Evolutionary conservation across 371 early-diverging fungal species (phyloP).

Genomic region (Circinella minor): DNA sequence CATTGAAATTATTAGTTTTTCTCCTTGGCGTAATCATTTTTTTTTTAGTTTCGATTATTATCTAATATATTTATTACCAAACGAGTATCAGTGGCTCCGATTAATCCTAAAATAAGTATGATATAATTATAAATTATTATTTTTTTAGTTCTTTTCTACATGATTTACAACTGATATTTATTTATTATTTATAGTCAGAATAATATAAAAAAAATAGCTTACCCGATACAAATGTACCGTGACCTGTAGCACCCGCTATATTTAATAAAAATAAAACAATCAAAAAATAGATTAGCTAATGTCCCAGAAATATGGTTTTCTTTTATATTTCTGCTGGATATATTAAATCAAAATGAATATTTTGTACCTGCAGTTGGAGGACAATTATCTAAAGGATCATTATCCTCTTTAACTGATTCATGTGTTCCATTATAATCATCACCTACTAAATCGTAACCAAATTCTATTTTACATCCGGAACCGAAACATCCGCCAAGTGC

Average conservation of each 20-base stretch:
- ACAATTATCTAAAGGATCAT: constrained; percentile 44
- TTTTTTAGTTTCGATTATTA: not conserved
- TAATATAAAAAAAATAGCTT: constrained; percentile 4
- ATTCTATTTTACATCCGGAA: constrained; percentile 43
- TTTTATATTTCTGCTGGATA: too few species aligned
- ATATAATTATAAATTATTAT: not conserved
- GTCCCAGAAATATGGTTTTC: too few species aligned
- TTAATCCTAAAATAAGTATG: not conserved
- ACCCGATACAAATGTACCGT: constrained; percentile 56
- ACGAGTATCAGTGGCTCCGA: not conserved
- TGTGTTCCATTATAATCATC: constrained; percentile 42
- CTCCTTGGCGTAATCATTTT: not conserved
- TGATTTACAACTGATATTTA: too few species aligned
- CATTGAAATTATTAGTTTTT: not conserved
- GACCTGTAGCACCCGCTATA: constrained; percentile 37
- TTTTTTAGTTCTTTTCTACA: too few species aligned
- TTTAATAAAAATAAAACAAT: constrained; percentile 1
- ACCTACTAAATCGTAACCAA: constrained; percentile 71
- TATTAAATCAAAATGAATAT: not conserved
- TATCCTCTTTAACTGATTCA: constrained; percentile 22
- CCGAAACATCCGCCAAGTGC: constrained; percentile 11
- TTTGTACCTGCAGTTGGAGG: constrained; percentile 28
- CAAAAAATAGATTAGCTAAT: not conserved
- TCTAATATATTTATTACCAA: not conserved
- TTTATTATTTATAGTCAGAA: too few species aligned